Evolutionary conservation across 306 rosid species (phyloP).

Genomic region (Dalbergia cochinchinensis): DNA sequence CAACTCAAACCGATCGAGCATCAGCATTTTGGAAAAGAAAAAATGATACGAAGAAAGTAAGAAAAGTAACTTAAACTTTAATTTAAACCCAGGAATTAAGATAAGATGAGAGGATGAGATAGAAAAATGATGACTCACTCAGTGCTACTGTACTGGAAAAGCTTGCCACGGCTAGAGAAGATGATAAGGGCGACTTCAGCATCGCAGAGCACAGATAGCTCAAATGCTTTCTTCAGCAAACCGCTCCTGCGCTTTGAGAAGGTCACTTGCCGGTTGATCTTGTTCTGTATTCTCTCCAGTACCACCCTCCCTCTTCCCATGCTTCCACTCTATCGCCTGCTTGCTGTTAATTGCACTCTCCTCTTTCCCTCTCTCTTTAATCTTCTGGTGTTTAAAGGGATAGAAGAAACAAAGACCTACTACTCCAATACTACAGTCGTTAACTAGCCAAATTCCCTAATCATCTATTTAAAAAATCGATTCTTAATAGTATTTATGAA

Average conservation of each 20-base stretch:
- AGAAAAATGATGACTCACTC: constrained; percentile 46
- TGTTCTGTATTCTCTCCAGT: constrained; percentile 87
- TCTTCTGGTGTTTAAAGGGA: background rate
- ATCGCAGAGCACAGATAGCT: constrained; percentile 81
- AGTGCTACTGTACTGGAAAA: constrained; percentile 71
- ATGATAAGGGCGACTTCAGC: constrained; percentile 81
- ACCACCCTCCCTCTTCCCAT: constrained; percentile 88
- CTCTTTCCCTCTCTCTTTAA: background rate
- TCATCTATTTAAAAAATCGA: too few species aligned
- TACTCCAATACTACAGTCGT: too few species aligned
- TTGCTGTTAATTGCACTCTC: background rate
- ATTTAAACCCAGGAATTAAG: background rate
- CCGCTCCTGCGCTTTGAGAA: constrained; percentile 84
- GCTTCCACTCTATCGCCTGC: background rate
- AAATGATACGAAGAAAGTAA: too few species aligned
- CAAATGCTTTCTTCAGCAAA: constrained; percentile 80
- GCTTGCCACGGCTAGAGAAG: constrained; percentile 79
- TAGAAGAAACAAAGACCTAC: background rate
- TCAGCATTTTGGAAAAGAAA: background rate
- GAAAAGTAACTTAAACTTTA: background rate
- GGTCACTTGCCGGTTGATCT: constrained; percentile 83
- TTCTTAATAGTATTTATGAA: too few species aligned
- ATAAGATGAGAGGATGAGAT: background rate
- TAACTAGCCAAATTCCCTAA: too few species aligned
- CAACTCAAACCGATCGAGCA: background rate